Evolutionary conservation across 2,329 filamentous ascomycete genomes (phyloP).

Genomic region (Penicillium griseofulvum): DNA sequence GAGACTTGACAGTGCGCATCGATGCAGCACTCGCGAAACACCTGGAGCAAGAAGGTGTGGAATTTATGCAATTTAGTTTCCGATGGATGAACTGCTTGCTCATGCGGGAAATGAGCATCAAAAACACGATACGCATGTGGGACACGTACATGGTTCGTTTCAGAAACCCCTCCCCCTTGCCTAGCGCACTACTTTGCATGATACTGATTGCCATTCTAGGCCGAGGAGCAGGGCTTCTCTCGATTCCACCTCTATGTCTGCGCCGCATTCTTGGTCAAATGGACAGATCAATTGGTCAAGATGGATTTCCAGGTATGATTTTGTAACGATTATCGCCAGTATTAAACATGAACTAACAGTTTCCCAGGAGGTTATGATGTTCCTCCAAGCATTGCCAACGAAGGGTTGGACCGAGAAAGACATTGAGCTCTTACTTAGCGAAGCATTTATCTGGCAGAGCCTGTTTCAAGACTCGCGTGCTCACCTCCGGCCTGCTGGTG

Average conservation of each 20-base stretch:
- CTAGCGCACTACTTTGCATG: background rate
- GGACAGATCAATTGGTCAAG: constrained; percentile 89
- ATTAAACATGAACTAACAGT: constrained; percentile 17
- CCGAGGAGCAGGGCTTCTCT: constrained; percentile 97
- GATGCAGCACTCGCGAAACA: constrained; percentile 82
- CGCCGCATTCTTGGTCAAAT: constrained; percentile 95
- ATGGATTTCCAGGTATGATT: constrained; percentile 78
- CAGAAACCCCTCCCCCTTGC: background rate
- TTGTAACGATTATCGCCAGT: background rate
- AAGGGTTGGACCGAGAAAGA: constrained; percentile 96
- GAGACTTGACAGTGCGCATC: constrained; percentile 87
- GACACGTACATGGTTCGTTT: constrained; percentile 85
- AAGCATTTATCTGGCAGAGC: constrained; percentile 98
- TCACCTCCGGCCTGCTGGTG: constrained; percentile 59
- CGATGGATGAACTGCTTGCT: constrained; percentile 99
- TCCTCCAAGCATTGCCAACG: constrained; percentile 89
- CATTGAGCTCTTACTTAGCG: constrained; percentile 89
- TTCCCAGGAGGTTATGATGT: constrained; percentile 96
- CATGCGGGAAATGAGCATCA: constrained; percentile 95
- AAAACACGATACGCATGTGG: constrained; percentile 98
- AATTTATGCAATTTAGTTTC: constrained; percentile 99
- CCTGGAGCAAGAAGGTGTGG: constrained; percentile 83
- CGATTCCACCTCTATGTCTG: constrained; percentile 98
- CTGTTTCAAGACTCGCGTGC: constrained; percentile 92
- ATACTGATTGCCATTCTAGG: constrained; percentile 53